A percentile compares a stretch with the other conserved stretches of the same genome.
Evolutionary conservation across 345 rosid species (phyloP).

Genomic region (Gossypium stocksii): DNA sequence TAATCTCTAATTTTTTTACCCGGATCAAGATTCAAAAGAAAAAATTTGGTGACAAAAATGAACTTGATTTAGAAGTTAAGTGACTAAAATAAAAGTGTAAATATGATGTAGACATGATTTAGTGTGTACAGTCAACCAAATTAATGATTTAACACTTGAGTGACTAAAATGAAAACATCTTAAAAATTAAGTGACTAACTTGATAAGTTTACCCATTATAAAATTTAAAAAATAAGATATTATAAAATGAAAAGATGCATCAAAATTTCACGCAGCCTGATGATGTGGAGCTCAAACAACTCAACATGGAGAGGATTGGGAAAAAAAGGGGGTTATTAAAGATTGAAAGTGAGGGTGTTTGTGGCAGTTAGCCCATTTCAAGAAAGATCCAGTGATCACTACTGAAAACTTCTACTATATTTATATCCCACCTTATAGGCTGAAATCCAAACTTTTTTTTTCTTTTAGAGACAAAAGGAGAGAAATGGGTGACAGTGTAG

Average conservation of each 20-base stretch:
- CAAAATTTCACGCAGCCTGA: background rate
- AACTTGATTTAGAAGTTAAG: fast-evolving
- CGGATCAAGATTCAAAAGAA: too few species aligned
- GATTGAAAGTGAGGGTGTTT: background rate
- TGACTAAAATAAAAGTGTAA: too few species aligned
- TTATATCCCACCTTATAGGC: background rate
- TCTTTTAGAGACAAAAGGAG: background rate
- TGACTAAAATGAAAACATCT: fast-evolving
- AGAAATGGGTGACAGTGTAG: slow-evolving; percentile 25
- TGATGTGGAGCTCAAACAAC: slow-evolving; percentile 5
- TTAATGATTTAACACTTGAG: too few species aligned
- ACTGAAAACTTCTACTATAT: background rate
- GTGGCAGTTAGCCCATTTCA: slow-evolving; percentile 21
- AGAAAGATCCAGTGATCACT: slow-evolving; percentile 15
- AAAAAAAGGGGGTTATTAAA: background rate
- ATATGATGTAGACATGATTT: fast-evolving
- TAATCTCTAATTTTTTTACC: too few species aligned
- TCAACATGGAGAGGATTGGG: background rate
- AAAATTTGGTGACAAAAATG: too few species aligned
- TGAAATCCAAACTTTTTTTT: slow-evolving; percentile 1
- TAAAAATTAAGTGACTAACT: too few species aligned
- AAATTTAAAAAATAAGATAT: slow-evolving; percentile 7
- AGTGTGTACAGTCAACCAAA: too few species aligned
- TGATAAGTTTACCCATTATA: too few species aligned
- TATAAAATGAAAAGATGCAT: background rate